Evolutionary conservation across 306 rosid species (phyloP).

Genomic region (Lathyrus aphaca): DNA sequence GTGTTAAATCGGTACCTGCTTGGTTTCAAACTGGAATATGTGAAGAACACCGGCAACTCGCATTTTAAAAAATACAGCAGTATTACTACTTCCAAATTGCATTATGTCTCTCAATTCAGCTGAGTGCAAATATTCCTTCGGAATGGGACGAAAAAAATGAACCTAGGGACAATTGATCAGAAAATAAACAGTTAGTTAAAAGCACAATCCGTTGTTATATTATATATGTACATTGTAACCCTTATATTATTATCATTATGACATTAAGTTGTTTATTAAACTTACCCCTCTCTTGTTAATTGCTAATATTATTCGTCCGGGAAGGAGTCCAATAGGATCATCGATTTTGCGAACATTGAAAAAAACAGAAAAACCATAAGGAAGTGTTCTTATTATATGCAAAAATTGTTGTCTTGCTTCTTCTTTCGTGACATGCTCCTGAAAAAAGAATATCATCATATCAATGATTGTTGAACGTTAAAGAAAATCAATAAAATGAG

Average conservation of each 20-base stretch:
- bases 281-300: conserved; percentile 96
- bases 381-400: conserved; percentile 83
- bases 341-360: conserved; percentile 91
- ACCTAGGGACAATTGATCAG: conserved; percentile 53
- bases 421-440: conserved; percentile 85
- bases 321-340: conserved; percentile 95
- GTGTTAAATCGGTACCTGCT: conserved; percentile 61
- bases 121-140: conserved; percentile 92
- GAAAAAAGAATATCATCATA: conserved; percentile 21
- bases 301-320: conserved; percentile 89
- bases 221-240: not conserved
- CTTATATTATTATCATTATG: not conserved
- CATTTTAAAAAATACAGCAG: conserved; percentile 97
- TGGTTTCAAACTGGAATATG: conserved; percentile 93
- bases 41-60: conserved; percentile 98
- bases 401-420: conserved; percentile 94
- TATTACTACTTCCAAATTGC: conserved; percentile 97
- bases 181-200: conserved; percentile 19
- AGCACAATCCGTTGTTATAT: not conserved
- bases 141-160: conserved; percentile 95
- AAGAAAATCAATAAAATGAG: conserved; percentile 7
- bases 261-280: conserved; percentile 5
- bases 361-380: conserved; percentile 89
- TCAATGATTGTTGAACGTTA: conserved; percentile 19
- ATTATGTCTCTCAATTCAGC: conserved; percentile 96